Evolutionary conservation across 2,329 filamentous ascomycete genomes (phyloP).

Genomic region (Ophiostoma sp.): DNA sequence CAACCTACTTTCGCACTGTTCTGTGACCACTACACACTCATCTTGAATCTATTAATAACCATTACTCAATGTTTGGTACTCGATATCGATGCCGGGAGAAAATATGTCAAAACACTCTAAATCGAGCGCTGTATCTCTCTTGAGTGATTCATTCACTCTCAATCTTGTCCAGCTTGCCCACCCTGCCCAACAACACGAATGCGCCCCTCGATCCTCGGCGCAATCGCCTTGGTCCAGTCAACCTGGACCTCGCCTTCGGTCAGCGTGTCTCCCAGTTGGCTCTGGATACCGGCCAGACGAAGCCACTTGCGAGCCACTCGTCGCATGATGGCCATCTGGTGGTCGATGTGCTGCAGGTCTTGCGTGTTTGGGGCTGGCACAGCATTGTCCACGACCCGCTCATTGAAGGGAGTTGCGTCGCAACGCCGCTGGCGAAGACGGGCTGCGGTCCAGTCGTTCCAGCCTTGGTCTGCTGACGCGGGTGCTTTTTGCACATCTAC

Average conservation of each 20-base stretch:
- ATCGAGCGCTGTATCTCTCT: neutral
- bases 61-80: neutral
- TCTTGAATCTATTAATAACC: neutral
- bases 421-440: constrained; percentile 36
- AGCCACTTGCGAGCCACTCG: constrained; percentile 71
- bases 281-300: constrained; percentile 57
- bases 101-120: neutral
- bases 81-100: neutral
- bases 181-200: constrained; percentile 48
- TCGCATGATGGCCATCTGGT: constrained; percentile 55
- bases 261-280: constrained; percentile 49
- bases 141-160: neutral
- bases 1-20: neutral
- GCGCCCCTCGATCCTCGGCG: constrained; percentile 70
- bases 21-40: neutral
- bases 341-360: constrained; percentile 43
- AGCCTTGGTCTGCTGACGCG: constrained; percentile 23
- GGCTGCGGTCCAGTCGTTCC: constrained; percentile 38
- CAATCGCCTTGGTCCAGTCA: constrained; percentile 75
- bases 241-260: constrained; percentile 56
- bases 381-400: constrained; percentile 41
- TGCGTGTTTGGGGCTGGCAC: constrained; percentile 38
- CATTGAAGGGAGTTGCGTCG: constrained; percentile 38
- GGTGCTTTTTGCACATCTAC: no score
- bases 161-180: constrained; percentile 28